Evolutionary conservation across 352 stramenopile genomes (phyloP).

Genomic region (Salisapilia sapeloensis): DNA sequence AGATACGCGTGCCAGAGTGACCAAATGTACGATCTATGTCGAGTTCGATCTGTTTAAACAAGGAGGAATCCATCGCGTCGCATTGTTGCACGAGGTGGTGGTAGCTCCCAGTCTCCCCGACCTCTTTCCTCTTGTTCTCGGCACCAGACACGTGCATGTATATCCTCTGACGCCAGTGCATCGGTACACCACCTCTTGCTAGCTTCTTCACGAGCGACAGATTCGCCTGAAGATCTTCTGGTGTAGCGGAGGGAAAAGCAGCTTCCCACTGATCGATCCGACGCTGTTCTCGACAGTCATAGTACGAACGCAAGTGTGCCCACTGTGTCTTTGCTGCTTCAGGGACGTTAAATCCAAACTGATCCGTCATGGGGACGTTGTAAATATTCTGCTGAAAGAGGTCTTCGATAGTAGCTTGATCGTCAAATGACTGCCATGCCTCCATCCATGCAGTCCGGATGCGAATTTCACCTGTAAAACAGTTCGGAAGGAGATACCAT

Average conservation of each 20-base stretch:
- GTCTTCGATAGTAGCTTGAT: slow-evolving; percentile 5
- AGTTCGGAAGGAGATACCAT: slow-evolving; percentile 36
- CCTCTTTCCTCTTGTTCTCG: slow-evolving; percentile 35
- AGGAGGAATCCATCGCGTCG: slow-evolving; percentile 19
- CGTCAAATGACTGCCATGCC: slow-evolving; percentile 2
- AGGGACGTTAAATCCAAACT: slow-evolving; percentile 53
- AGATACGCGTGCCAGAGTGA: slow-evolving; percentile 44
- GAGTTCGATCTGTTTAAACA: slow-evolving; percentile 73
- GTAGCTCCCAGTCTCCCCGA: slow-evolving; percentile 25
- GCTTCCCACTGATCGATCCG: slow-evolving; percentile 46
- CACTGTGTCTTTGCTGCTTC: slow-evolving; percentile 16
- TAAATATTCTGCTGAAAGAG: slow-evolving; percentile 22
- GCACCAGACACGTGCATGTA: slow-evolving; percentile 53
- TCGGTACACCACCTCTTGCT: slow-evolving; percentile 29
- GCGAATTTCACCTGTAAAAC: slow-evolving; percentile 36
- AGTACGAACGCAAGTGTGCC: slow-evolving; percentile 47
- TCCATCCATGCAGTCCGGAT: slow-evolving; percentile 38
- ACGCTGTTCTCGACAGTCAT: slow-evolving; percentile 51
- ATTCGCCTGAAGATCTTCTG: slow-evolving; percentile 2
- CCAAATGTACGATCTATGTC: slow-evolving; percentile 79
- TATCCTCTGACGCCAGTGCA: slow-evolving; percentile 37
- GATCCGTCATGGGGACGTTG: slow-evolving; percentile 17
- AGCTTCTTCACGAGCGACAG: slow-evolving; percentile 10
- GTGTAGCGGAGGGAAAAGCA: slow-evolving; percentile 15
- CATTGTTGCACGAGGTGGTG: slow-evolving; percentile 19